These are phyloP conservation scores for Leptographium galeiforme DNA, from an alignment of 2,329 filamentous ascomycete genomes.

Conservation along the genomic window DNA sequence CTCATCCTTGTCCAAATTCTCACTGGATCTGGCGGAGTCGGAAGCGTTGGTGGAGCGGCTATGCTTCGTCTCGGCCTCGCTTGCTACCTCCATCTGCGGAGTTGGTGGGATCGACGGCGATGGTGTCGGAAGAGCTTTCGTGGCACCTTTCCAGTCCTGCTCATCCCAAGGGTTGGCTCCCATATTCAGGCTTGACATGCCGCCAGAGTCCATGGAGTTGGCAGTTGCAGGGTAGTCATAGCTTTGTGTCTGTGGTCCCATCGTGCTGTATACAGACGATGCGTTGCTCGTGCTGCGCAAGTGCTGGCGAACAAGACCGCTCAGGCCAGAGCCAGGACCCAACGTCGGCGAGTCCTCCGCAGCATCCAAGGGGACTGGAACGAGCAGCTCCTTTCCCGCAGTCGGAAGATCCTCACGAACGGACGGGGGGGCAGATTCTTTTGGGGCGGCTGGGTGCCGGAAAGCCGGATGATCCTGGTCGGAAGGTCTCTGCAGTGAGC, in stretches of 20 bases:
- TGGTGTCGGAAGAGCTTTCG: background rate
- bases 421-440: conserved; percentile 19
- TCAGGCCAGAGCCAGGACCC: conserved; percentile 56
- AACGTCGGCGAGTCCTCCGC: conserved; percentile 65
- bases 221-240: background rate
- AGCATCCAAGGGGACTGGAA: conserved; percentile 4
- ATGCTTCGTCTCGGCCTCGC: background rate
- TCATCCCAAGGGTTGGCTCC: conserved; percentile 32
- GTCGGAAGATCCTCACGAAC: background rate
- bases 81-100: background rate
- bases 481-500: conserved; percentile 31
- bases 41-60: no score
- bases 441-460: conserved; percentile 29
- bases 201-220: background rate
- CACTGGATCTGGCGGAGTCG: conserved; percentile 3
- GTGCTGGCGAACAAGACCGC: conserved; percentile 73
- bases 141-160: conserved; percentile 6
- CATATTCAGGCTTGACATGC: conserved; percentile 19
- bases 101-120: background rate
- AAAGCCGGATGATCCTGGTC: conserved; percentile 43
- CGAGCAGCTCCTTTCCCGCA: background rate
- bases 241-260: background rate
- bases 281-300: conserved; percentile 66
- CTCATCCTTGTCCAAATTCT: conserved; percentile 32
- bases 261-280: conserved; percentile 58